Base-by-base conservation (phyloP, 2,329 filamentous ascomycete species). In the Penicillium sp. region DNA sequence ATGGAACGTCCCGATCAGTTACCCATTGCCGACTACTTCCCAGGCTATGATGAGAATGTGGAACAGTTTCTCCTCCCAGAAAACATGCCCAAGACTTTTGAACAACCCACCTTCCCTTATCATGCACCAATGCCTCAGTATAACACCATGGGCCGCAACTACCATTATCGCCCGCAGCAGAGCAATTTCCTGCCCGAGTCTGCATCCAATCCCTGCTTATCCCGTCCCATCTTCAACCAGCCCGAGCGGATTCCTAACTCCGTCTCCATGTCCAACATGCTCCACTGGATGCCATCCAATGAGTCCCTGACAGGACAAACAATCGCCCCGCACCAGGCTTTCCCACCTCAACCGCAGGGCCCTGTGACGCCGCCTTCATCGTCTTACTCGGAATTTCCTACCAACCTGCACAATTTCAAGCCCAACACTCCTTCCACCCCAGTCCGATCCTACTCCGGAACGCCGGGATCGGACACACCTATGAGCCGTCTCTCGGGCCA, bases 31-130 rank as follows among this genome's bases (percentile, higher is more conserved):
- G 72, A 74, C 44, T 74, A 73, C 54, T 60, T 75, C 9, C 65
- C 73, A 2, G 69, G 67, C 18, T 75, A 73, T 42, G 71, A 73
- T 11, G 73, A 75, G 31, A 71, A 68, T 31, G 66, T 69, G 23
- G 73, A 75, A 18, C 71, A 72, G 51, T 69, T 74, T 45, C 74
- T 71, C 68, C 67, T 74, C 20, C 68, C 67, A 2, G 66, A 71
- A 11, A 71, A 74, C 22, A 64, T 71, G 11, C 66, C 70, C 8
- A 75, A 75, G 57, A 62, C 69, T 2, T 74, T 71, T 48, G 71
- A 73, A 2, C 64, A 68, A n/a, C 55, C 60, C 2, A 56, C 58
- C 25, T 69, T 75, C 22, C 66, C 69, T 18, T 75, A 68, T 35
- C 73, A 68, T 29, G 64, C 70, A 3, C 53, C 63, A 4, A 71